phyloP scores from a whole-genome alignment of 192 early-diverging fungal species.

The Endogone sp. region DNA sequence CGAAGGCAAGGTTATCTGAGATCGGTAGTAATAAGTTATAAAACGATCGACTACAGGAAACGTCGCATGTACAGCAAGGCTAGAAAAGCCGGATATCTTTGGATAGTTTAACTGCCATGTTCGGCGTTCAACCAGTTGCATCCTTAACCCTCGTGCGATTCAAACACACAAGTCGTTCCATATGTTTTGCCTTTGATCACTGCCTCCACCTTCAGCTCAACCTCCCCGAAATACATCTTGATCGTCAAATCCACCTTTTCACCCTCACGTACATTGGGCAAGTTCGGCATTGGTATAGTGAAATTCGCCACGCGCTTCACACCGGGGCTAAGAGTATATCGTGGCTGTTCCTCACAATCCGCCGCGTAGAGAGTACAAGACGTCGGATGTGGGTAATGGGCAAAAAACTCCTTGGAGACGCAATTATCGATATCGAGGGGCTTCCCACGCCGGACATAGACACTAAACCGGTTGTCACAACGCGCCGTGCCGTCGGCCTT shows the following conservation, averaged over 20 bases:
- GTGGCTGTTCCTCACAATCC: conserved; percentile 22
- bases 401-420: conserved; percentile 32
- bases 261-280: conserved; percentile 17
- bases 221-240: conserved; percentile 38
- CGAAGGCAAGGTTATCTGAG: no score
- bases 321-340: conserved; percentile 14
- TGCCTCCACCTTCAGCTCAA: conserved; percentile 47
- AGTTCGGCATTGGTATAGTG: conserved; percentile 29
- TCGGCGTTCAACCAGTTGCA: no score
- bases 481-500: conserved; percentile 40
- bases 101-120: no score
- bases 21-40: no score
- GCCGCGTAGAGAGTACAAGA: conserved; percentile 28
- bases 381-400: conserved; percentile 26
- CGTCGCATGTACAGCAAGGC: no score
- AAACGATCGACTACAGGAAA: no score
- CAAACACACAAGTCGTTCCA: conserved; percentile 42
- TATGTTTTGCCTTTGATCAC: conserved; percentile 43
- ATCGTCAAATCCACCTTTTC: conserved; percentile 24
- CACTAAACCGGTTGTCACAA: conserved; percentile 42
- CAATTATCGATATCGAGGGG: conserved; percentile 43
- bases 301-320: conserved; percentile 27
- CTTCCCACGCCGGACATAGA: conserved; percentile 41
- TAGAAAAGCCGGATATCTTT: no score
- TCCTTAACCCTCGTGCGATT: not conserved